Evolutionary conservation across 306 rosid genomes (phyloP).

Genomic region (Coriaria nepalensis): DNA sequence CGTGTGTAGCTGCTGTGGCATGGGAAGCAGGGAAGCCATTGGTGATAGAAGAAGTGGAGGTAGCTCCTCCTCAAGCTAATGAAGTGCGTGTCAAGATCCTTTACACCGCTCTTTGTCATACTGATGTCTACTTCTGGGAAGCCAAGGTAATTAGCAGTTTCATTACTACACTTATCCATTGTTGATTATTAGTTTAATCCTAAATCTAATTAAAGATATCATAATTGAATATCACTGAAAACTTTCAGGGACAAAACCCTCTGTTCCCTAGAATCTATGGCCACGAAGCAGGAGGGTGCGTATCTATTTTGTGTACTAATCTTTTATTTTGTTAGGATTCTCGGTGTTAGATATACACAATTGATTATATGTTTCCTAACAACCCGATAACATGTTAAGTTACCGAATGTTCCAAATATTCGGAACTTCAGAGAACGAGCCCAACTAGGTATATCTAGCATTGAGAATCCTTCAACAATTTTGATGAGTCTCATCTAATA

Average conservation of each 20-base stretch:
- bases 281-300: conserved; percentile 36
- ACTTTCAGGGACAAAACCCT: conserved; percentile 18
- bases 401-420: no score
- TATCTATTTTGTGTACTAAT: neutral
- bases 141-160: conserved; percentile 16
- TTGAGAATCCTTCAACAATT: no score
- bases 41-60: conserved; percentile 28
- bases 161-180: neutral
- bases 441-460: no score
- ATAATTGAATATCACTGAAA: neutral
- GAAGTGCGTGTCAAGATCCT: conserved; percentile 21
- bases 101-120: conserved; percentile 28
- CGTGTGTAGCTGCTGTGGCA: conserved; percentile 24
- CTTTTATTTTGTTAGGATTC: neutral
- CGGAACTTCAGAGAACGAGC: no score
- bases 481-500: no score
- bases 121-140: conserved; percentile 27
- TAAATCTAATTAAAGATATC: neutral
- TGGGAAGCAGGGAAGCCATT: conserved; percentile 34
- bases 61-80: conserved; percentile 27
- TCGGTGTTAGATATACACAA: no score
- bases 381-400: no score
- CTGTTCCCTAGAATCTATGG: conserved; percentile 28
- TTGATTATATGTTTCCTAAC: no score
- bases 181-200: no score